Evolutionary conservation across 2,329 filamentous ascomycete species (phyloP).

Genomic region (Myrmaecium sp.): DNA sequence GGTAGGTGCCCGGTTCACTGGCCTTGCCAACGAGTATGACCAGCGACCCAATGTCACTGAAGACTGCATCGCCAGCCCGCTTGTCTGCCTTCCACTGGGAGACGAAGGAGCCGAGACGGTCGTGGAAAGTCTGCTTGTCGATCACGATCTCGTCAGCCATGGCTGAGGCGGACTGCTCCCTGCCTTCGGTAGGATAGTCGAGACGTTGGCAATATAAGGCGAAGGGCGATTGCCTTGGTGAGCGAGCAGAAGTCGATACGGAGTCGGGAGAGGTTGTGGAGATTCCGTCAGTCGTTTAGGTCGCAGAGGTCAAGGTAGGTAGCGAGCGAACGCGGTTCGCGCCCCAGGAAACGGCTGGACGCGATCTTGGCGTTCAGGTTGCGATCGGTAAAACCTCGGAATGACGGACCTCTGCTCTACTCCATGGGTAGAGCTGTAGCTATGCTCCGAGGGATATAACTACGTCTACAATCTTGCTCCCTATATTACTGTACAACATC

Average conservation of each 20-base stretch:
- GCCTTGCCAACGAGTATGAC: conserved; percentile 89
- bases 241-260: conserved; percentile 5
- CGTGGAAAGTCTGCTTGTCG: conserved; percentile 84
- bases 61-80: conserved; percentile 67
- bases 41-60: conserved; percentile 74
- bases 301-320: conserved; percentile 2
- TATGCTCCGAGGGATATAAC: too few species aligned
- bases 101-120: conserved; percentile 73
- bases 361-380: conserved; percentile 2
- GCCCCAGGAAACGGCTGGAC: conserved; percentile 5
- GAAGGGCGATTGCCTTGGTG: too few species aligned
- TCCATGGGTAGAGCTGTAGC: too few species aligned
- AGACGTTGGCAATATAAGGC: not conserved
- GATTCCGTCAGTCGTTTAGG: conserved; percentile 1
- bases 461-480: too few species aligned
- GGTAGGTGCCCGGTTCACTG: conserved; percentile 69
- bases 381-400: too few species aligned
- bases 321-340: conserved; percentile 4
- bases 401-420: too few species aligned
- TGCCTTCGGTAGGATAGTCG: not conserved
- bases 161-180: conserved; percentile 18
- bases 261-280: conserved; percentile 5
- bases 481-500: too few species aligned
- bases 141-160: conserved; percentile 72
- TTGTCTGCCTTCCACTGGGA: conserved; percentile 95